A percentile compares a stretch with the other conserved stretches of the same genome.
These are phyloP conservation scores for Tremellales sp. DNA, from an alignment of 1,284 basidiomycete genomes.

Conservation along the genomic window DNA sequence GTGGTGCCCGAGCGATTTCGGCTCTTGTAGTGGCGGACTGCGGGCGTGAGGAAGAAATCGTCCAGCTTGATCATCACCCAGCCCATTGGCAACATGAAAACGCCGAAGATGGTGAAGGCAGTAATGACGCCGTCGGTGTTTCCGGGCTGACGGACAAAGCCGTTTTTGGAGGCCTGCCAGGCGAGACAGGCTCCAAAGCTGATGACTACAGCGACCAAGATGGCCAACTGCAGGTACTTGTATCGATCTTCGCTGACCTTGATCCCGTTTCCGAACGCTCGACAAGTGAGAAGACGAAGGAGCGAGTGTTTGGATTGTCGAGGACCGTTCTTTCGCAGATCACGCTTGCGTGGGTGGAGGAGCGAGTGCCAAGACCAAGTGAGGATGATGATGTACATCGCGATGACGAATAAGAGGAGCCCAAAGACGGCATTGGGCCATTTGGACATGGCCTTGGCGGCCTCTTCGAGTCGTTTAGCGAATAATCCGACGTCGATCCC, in stretches of 20 bases:
- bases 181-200: not conserved
- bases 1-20: too few species aligned
- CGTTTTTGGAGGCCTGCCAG: not conserved
- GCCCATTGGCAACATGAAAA: not conserved
- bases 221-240: not conserved
- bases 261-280: not conserved
- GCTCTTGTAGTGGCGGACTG: too few species aligned
- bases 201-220: not conserved
- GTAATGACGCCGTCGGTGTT: too few species aligned
- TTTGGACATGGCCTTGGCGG: not conserved
- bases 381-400: not conserved
- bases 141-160: too few species aligned
- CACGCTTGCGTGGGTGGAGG: not conserved
- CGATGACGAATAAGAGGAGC: not conserved
- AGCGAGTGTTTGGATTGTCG: not conserved
- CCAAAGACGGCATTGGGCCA: not conserved
- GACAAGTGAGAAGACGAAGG: not conserved
- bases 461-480: not conserved
- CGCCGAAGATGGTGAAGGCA: not conserved
- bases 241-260: not conserved
- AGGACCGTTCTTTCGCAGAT: not conserved
- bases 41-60: too few species aligned
- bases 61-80: not conserved
- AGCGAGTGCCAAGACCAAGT: not conserved
- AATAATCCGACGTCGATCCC: not conserved